These are phyloP conservation scores for Meripilus lineatus DNA, from an alignment of 1,284 basidiomycete species.

Conservation along the genomic window DNA sequence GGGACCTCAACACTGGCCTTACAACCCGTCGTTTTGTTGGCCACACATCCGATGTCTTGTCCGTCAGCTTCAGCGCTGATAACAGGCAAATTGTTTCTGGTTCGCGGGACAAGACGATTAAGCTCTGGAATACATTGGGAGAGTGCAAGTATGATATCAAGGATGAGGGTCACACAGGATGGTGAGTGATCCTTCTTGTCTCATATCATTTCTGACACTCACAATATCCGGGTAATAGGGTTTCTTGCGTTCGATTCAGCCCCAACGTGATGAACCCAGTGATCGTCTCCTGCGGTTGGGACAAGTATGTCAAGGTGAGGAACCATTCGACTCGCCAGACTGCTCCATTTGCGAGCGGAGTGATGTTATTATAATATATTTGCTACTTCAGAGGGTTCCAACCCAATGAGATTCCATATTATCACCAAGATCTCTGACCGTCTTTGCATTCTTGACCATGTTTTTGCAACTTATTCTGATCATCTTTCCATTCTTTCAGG, in stretches of 20 bases:
- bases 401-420: slow-evolving; percentile 63
- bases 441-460: slow-evolving; percentile 3
- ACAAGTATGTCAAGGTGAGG: slow-evolving; percentile 99
- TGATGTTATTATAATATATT: slow-evolving; percentile 60
- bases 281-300: slow-evolving; percentile 99
- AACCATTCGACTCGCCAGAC: slow-evolving; percentile 16
- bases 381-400: slow-evolving; percentile 78
- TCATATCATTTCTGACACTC: slow-evolving; percentile 7
- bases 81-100: slow-evolving; percentile 99
- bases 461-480: slow-evolving; percentile 1
- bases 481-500: slow-evolving; percentile 46
- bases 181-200: slow-evolving; percentile 45
- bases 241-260: slow-evolving; percentile 99
- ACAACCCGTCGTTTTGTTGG: slow-evolving; percentile 98
- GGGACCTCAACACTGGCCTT: slow-evolving; percentile 95
- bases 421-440: slow-evolving; percentile 78
- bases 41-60: slow-evolving; percentile 97
- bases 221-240: slow-evolving; percentile 47
- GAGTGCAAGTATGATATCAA: slow-evolving; percentile 99
- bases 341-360: slow-evolving; percentile 20
- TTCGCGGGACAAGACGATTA: slow-evolving; percentile 95
- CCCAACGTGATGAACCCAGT: slow-evolving; percentile 98
- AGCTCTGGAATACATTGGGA: slow-evolving; percentile 99
- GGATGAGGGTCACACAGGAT: slow-evolving; percentile 96
- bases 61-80: slow-evolving; percentile 96